phyloP scores from a whole-genome alignment of 1,284 basidiomycete species.

The Agroathelia rolfsii region DNA sequence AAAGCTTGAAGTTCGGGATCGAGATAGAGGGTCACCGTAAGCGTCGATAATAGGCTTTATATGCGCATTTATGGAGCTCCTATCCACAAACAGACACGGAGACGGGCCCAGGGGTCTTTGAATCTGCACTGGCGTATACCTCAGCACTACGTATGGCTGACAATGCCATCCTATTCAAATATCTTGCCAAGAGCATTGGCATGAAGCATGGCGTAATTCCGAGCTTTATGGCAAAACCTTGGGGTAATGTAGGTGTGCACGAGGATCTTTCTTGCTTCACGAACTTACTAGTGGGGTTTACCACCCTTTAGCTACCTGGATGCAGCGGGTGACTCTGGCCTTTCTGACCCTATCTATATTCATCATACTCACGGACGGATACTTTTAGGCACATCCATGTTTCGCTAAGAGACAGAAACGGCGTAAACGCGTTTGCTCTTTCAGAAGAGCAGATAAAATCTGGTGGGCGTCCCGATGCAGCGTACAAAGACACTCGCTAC shows the following conservation, averaged over 20 bases:
- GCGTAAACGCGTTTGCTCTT: constrained; percentile 75
- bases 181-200: constrained; percentile 84
- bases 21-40: constrained; percentile 87
- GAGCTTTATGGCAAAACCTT: constrained; percentile 98
- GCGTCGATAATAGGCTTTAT: constrained; percentile 24
- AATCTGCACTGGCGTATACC: constrained; percentile 91
- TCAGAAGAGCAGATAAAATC: constrained; percentile 45
- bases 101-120: constrained; percentile 88
- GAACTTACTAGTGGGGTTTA: not conserved
- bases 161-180: constrained; percentile 91
- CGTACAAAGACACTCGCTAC: constrained; percentile 74
- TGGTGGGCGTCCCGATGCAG: constrained; percentile 59
- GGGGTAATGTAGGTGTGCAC: constrained; percentile 72
- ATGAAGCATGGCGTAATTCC: constrained; percentile 84
- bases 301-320: constrained; percentile 61
- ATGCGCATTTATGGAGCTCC: constrained; percentile 5
- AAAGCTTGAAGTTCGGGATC: constrained; percentile 65
- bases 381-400: constrained; percentile 78
- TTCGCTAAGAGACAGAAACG: constrained; percentile 63
- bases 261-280: not conserved
- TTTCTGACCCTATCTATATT: constrained; percentile 1
- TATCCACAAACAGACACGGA: constrained; percentile 66
- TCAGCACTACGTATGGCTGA: constrained; percentile 84
- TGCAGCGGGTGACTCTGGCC: constrained; percentile 69
- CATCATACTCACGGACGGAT: constrained; percentile 1